Conservation (phyloP, 2,329 filamentous ascomycete genomes). For the Diplodia seriata region DNA sequence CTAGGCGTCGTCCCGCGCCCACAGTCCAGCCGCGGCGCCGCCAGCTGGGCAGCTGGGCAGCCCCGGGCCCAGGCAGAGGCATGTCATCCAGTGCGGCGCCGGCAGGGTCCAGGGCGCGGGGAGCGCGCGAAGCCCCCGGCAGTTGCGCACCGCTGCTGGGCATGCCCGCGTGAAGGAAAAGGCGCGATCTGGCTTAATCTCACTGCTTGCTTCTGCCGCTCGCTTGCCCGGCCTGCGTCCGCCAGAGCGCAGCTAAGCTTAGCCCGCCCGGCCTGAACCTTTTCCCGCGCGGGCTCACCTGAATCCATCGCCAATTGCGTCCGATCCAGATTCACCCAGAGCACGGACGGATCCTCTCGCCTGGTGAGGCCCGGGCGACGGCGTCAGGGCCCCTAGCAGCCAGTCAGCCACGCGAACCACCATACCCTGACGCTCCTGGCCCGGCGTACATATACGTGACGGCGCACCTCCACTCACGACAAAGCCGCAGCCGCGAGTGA, state of each 20-base stretch:
- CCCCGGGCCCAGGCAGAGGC: constrained; percentile 6
- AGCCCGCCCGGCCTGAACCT: constrained; percentile 29
- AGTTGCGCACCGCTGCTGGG: constrained; percentile 7
- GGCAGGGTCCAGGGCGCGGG: constrained; percentile 27
- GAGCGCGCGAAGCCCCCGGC: constrained; percentile 19
- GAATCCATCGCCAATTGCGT: constrained; percentile 42
- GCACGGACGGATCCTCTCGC: constrained; percentile 46
- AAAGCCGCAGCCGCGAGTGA: constrained; percentile 29
- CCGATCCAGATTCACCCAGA: constrained; percentile 50
- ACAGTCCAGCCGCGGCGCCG: constrained; percentile 17
- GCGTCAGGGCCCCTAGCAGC: constrained; percentile 42
- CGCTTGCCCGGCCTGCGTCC: constrained; percentile 21
- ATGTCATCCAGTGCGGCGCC: constrained; percentile 20
- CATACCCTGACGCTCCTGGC: constrained; percentile 46
- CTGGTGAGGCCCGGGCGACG: constrained; percentile 29
- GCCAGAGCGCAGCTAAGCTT: constrained; percentile 27
- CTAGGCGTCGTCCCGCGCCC: constrained; percentile 24
- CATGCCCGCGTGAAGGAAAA: constrained; percentile 23
- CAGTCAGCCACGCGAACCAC: constrained; percentile 52
- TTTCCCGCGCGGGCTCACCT: constrained; percentile 39
- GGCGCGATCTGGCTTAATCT: constrained; percentile 33
- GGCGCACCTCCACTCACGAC: constrained; percentile 40
- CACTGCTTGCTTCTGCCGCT: constrained; percentile 32
- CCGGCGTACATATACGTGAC: constrained; percentile 53
- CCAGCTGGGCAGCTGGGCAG: constrained; percentile 15